These are phyloP conservation scores for Favolaschia claudopus DNA, from an alignment of 768 basidiomycete species.

Conservation along the genomic window DNA sequence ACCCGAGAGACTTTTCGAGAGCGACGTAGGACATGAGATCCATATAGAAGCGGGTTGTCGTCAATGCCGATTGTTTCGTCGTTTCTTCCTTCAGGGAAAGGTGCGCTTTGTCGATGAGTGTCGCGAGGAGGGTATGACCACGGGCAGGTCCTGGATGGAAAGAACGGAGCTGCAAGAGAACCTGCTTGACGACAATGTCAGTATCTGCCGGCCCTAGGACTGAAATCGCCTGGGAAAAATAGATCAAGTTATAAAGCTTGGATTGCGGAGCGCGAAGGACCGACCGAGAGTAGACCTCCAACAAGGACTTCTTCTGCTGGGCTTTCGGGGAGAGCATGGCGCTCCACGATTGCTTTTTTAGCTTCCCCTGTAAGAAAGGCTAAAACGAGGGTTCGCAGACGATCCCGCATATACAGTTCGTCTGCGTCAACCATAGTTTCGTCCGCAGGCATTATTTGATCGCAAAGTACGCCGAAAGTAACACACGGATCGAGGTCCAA, in stretches of 20 bases:
- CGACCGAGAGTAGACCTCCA: slow-evolving; percentile 57
- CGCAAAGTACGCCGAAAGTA: slow-evolving; percentile 72
- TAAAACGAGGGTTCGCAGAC: slow-evolving; percentile 64
- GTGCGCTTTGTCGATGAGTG: slow-evolving; percentile 17
- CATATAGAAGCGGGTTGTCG: slow-evolving; percentile 50
- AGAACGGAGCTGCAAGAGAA: slow-evolving; percentile 59
- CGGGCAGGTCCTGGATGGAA: slow-evolving; percentile 45
- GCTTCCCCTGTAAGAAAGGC: slow-evolving; percentile 65
- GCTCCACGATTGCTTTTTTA: slow-evolving; percentile 51
- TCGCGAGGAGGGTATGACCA: slow-evolving; percentile 47
- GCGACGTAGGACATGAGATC: slow-evolving; percentile 53
- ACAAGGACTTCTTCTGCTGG: slow-evolving; percentile 57
- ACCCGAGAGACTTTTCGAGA: slow-evolving; percentile 48
- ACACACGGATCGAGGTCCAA: slow-evolving; percentile 67
- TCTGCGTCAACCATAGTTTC: slow-evolving; percentile 60
- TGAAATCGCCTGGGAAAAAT: slow-evolving; percentile 52
- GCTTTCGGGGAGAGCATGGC: slow-evolving; percentile 51
- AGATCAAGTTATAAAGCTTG: slow-evolving; percentile 4
- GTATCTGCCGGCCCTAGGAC: slow-evolving; percentile 50
- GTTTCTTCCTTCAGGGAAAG: slow-evolving; percentile 20
- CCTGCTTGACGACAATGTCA: slow-evolving; percentile 57
- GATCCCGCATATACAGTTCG: slow-evolving; percentile 63
- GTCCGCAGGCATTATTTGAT: slow-evolving; percentile 64
- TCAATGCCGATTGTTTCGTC: slow-evolving; percentile 37
- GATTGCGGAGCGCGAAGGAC: slow-evolving; percentile 27